Conservation (phyloP, 768 basidiomycete species). For the Lactarius akahatsu region DNA sequence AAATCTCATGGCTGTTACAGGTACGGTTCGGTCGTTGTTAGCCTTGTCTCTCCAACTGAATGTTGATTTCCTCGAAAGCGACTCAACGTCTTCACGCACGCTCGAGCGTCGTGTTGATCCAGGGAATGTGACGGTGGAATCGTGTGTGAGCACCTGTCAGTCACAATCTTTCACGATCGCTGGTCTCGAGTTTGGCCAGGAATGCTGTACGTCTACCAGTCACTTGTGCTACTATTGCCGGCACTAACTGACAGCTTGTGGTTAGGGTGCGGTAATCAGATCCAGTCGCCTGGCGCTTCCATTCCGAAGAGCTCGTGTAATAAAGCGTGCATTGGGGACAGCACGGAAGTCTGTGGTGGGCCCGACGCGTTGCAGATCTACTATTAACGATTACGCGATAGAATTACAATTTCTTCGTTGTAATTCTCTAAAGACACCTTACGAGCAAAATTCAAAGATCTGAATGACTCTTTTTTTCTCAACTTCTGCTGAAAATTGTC, state of each 20-base stretch:
- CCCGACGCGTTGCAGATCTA: slow-evolving; percentile 5
- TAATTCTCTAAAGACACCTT: too few relatives aligned
- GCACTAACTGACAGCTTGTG: not conserved
- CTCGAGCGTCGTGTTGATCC: not conserved
- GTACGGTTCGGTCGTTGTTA: not conserved
- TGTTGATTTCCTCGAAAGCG: not conserved
- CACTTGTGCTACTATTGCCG: too few relatives aligned
- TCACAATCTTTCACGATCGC: too few relatives aligned
- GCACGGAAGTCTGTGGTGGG: slow-evolving; percentile 10
- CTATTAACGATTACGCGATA: too few relatives aligned
- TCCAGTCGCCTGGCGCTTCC: not conserved
- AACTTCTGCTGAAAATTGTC: too few relatives aligned
- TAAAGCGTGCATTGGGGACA: slow-evolving; percentile 1
- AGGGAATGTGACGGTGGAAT: not conserved
- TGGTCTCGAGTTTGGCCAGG: too few relatives aligned
- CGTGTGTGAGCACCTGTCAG: too few relatives aligned
- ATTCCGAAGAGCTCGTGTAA: slow-evolving; percentile 5
- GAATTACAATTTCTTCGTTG: too few relatives aligned
- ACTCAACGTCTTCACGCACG: not conserved
- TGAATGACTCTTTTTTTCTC: too few relatives aligned
- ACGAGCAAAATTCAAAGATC: too few relatives aligned
- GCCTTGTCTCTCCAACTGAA: not conserved
- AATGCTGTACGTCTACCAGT: too few relatives aligned
- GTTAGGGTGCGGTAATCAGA: slow-evolving; percentile 11
- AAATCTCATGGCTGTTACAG: not conserved